These are phyloP conservation scores for Knufia fluminis DNA, from an alignment of 2,329 filamentous ascomycete species.

Conservation along the genomic window DNA sequence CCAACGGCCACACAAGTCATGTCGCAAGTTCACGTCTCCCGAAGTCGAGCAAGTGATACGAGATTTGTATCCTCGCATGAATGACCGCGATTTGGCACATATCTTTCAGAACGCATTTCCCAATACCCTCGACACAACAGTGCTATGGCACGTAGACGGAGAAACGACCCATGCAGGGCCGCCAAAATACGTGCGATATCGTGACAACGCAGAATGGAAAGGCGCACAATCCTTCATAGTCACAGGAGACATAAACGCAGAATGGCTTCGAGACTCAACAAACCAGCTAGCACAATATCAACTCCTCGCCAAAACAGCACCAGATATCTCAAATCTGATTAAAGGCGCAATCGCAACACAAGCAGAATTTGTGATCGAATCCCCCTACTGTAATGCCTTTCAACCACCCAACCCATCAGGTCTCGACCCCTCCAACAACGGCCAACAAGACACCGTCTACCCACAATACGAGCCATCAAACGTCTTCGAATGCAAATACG, in stretches of 20 bases:
- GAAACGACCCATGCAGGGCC: conserved; percentile 29
- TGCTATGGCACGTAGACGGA: conserved; percentile 73
- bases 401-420: conserved; percentile 83
- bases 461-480: conserved; percentile 72
- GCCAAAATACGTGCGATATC: conserved; percentile 38
- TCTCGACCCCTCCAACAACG: conserved; percentile 62
- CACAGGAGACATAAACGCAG: conserved; percentile 84
- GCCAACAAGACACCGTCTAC: conserved; percentile 75
- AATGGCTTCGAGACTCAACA: conserved; percentile 81
- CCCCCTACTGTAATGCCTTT: conserved; percentile 97
- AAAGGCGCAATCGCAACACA: conserved; percentile 94
- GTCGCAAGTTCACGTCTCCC: conserved; percentile 81
- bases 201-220: conserved; percentile 58
- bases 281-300: conserved; percentile 93
- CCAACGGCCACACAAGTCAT: conserved; percentile 70
- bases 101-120: conserved; percentile 95
- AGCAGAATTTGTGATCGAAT: conserved; percentile 85
- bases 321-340: conserved; percentile 67
- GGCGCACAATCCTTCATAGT: conserved; percentile 88
- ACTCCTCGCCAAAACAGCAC: conserved; percentile 69
- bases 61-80: conserved; percentile 69
- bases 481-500: conserved; percentile 98
- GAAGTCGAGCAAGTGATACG: conserved; percentile 81
- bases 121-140: conserved; percentile 80
- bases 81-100: conserved; percentile 77